These are phyloP conservation scores for Colletotrichum sp. DNA, from an alignment of 2,329 filamentous ascomycete genomes.

Conservation along the genomic window DNA sequence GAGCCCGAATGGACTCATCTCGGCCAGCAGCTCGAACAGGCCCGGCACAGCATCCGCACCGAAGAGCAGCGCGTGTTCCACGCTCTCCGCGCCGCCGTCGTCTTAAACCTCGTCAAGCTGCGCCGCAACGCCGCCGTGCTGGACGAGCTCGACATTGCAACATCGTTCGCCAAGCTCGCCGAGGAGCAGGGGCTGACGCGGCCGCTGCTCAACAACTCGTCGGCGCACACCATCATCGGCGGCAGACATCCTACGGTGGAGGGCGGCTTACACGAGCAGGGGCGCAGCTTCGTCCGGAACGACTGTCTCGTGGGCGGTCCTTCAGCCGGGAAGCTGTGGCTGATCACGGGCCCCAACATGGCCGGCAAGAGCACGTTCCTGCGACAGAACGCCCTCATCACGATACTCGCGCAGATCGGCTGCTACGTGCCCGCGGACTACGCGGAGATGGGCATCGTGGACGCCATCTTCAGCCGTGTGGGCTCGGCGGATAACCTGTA, in stretches of 20 bases:
- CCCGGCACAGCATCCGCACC: slow-evolving; percentile 75
- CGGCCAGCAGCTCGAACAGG: slow-evolving; percentile 79
- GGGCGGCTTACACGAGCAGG: slow-evolving; percentile 77
- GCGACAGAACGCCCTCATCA: slow-evolving; percentile 93
- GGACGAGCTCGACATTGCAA: slow-evolving; percentile 90
- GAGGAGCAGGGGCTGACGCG: slow-evolving; percentile 74
- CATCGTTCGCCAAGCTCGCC: slow-evolving; percentile 83
- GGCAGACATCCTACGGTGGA: slow-evolving; percentile 95
- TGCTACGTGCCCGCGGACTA: slow-evolving; percentile 90
- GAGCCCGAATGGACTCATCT: slow-evolving; percentile 83
- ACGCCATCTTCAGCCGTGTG: slow-evolving; percentile 92
- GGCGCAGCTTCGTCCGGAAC: slow-evolving; percentile 82
- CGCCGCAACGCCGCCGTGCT: slow-evolving; percentile 89
- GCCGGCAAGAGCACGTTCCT: slow-evolving; percentile 96
- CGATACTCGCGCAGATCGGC: slow-evolving; percentile 89
- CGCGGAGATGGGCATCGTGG: slow-evolving; percentile 88
- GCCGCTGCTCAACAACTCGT: slow-evolving; percentile 71
- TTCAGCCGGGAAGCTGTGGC: slow-evolving; percentile 67
- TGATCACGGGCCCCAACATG: slow-evolving; percentile 93
- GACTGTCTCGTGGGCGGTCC: slow-evolving; percentile 80
- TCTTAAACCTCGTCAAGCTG: slow-evolving; percentile 82
- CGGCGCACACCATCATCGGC: slow-evolving; percentile 77
- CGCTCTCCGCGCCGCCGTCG: slow-evolving; percentile 74
- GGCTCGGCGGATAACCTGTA: slow-evolving; percentile 96
- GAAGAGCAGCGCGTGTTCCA: slow-evolving; percentile 87